phyloP scores from a whole-genome alignment of 1,284 basidiomycete species.

The Rhodotorula sp. region DNA sequence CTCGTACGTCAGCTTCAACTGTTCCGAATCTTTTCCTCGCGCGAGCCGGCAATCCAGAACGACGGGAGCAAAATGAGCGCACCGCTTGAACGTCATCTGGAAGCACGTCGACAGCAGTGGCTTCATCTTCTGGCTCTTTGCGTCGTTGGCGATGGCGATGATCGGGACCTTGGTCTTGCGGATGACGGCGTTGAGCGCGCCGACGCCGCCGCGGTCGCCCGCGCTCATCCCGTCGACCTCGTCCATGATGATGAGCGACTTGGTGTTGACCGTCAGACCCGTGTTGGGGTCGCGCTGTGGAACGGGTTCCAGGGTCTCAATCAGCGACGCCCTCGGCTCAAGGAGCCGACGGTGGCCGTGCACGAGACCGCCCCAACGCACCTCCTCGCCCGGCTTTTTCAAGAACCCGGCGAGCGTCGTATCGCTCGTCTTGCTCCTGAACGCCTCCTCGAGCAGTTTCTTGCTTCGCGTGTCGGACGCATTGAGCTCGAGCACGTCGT shows the following conservation, averaged over 20 bases:
- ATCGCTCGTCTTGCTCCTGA: constrained; percentile 65
- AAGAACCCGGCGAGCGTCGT: constrained; percentile 86
- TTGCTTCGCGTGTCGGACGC: constrained; percentile 95
- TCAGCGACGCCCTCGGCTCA: too few species aligned
- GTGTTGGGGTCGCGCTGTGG: not conserved
- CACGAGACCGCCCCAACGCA: constrained; percentile 54
- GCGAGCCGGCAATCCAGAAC: not conserved
- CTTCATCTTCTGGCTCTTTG: constrained; percentile 82
- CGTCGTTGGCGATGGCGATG: constrained; percentile 96
- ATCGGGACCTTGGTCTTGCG: constrained; percentile 97
- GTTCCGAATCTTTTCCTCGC: too few species aligned
- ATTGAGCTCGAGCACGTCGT: constrained; percentile 90
- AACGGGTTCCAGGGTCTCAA: too few species aligned
- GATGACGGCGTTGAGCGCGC: constrained; percentile 86
- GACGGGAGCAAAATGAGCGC: not conserved
- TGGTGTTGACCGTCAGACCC: constrained; percentile 67
- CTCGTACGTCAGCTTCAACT: not conserved
- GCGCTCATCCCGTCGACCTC: constrained; percentile 99
- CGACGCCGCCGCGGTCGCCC: constrained; percentile 89
- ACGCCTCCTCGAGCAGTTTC: constrained; percentile 74
- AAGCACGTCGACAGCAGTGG: constrained; percentile 75
- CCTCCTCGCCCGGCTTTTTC: constrained; percentile 50
- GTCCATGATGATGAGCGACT: constrained; percentile 94
- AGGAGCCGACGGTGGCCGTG: not conserved
- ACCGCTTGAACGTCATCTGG: constrained; percentile 72